phyloP scores from a whole-genome alignment of 176 grass and related monocot species.

The Hordeum vulgare region MorexV3_pseudomolecules_assembly NC_058519.1:412722505-412723004 shows the following conservation, averaged over 20 bases:
- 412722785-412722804: constrained; percentile 60
- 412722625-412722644: constrained; percentile 35
- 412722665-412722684: constrained; percentile 47
- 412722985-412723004: constrained; percentile 44
- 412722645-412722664: constrained; percentile 61
- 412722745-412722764: constrained; percentile 41
- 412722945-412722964: not conserved
- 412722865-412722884: constrained; percentile 86
- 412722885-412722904: constrained; percentile 54
- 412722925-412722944: not conserved
- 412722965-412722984: not conserved
- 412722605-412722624: constrained; percentile 54
- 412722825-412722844: constrained; percentile 79
- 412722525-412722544: constrained; percentile 77
- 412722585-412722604: constrained; percentile 68
- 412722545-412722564: constrained; percentile 92
- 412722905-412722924: not conserved
- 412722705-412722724: constrained; percentile 48
- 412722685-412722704: constrained; percentile 34
- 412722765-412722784: constrained; percentile 58
- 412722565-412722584: constrained; percentile 85
- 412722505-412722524: constrained; percentile 93
- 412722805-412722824: constrained; percentile 74
- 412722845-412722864: constrained; percentile 72
- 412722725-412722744: constrained; percentile 46